These are phyloP conservation scores for Bretziella fagacearum DNA, from an alignment of 2,329 filamentous ascomycete species.

Conservation along the genomic window DNA sequence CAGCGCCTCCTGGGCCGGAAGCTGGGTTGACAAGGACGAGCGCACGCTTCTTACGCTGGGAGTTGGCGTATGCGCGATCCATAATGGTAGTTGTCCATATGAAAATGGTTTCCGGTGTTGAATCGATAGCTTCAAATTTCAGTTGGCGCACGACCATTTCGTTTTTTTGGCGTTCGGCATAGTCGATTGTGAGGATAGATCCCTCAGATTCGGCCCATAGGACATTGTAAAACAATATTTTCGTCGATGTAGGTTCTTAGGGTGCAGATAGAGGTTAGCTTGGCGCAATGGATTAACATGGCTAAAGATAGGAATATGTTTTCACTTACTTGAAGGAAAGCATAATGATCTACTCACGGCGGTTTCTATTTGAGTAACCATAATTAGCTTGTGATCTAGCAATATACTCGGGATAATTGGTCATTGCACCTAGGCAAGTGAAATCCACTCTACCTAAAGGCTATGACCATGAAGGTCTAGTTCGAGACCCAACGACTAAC, in stretches of 20 bases:
- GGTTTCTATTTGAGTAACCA: slow-evolving; percentile 5
- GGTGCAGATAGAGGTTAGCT: not conserved
- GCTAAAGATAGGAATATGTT: too few relatives aligned
- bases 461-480: not conserved
- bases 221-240: slow-evolving; percentile 43
- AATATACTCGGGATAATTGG: too few relatives aligned
- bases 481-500: not conserved
- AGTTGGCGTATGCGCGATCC: slow-evolving; percentile 49
- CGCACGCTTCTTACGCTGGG: slow-evolving; percentile 55
- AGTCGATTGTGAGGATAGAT: slow-evolving; percentile 51
- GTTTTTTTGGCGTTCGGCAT: slow-evolving; percentile 43
- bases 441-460: too few relatives aligned
- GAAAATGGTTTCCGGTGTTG: slow-evolving; percentile 30
- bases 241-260: slow-evolving; percentile 4
- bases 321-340: slow-evolving; percentile 12
- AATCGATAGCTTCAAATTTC: slow-evolving; percentile 29
- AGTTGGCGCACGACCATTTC: slow-evolving; percentile 44
- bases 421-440: too few relatives aligned
- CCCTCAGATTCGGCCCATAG: slow-evolving; percentile 57
- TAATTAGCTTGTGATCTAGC: slow-evolving; percentile 3
- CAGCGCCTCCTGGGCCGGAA: slow-evolving; percentile 63
- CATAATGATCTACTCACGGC: slow-evolving; percentile 7
- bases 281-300: not conserved
- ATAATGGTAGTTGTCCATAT: slow-evolving; percentile 50
- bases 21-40: slow-evolving; percentile 87